Base-by-base conservation (phyloP, 2,329 filamentous ascomycete genomes). In the Ophiostoma himal-ulmi region DNA sequence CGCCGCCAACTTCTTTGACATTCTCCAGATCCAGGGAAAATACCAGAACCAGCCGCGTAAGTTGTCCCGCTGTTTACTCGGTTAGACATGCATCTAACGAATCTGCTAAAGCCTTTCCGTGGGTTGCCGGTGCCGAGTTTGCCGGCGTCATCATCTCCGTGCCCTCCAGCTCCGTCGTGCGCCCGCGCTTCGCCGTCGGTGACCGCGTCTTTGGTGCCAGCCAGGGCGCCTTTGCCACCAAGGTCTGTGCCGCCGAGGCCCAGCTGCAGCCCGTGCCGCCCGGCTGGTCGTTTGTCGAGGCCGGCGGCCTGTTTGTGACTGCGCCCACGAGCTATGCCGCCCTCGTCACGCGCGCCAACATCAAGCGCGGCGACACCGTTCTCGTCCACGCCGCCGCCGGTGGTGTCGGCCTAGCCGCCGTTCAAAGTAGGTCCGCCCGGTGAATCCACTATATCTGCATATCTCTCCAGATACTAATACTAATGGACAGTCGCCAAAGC, bases 1-100 rank as follows among this genome's bases (percentile, higher is more conserved):
- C 0, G 94, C 93, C 26, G 92, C 92, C 76, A 98, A 98, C 82
- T 98, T 98, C 86, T 98, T 97, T 83, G 94, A 98, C 79, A 91
- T 97, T 71, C 88, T 98, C 70, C 94, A 98, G 78, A 93, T 97
- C 77, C 90, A 93, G 77, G 94, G 94, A 70, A 96, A 96, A 86
- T 98, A 98, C 81, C 94, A 98, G 78, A 86, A 92, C 78, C 94
- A 97, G 76, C 93, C 93, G 0, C 88, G 62, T 65, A 20, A 39
- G 54, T 60, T 30, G 30, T 30, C 30, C 30, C 30, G 30, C 30
- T 60, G 1, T 26, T 8, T 5, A 26, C 22, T 17, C 14, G n/a
- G 13, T 7, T 17, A 20, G 0, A 20, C 22, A 20, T 20, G n/a
- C 44, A 20, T 3, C 14, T 17, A 52, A 30, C 3, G 3, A 30